Base-by-base conservation (phyloP, 2,329 filamentous ascomycete genomes). In the Talaromyces sp. region DNA sequence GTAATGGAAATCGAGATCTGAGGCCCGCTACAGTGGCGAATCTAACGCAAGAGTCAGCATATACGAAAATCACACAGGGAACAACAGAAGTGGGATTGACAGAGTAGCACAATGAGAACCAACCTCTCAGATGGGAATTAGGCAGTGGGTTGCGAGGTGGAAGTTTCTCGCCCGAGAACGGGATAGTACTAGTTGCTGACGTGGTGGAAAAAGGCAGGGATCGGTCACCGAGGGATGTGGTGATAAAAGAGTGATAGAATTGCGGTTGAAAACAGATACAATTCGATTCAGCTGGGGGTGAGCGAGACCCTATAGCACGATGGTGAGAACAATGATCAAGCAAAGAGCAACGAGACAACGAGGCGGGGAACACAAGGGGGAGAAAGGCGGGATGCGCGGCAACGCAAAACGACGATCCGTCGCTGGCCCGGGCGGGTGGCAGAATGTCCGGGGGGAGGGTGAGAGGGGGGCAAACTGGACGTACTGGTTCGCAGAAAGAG, bases 401-500 rank as follows among this genome's bases (percentile, higher is more conserved):
- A 52, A 52, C 24, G 26, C 49, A 52, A 50, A 52, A 31, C 24
- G 49, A 52, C 27, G 43, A 46, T 46, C 43, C 11, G 43, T 46
- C 43, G 49, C 49, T 27, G 26, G 17, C 5, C 24, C 27, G 27
- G 49, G 49, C 49, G 49, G 13, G 8, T 14, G 49, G 49, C 49
- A 52, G 49, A 52, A 52, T 27, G 24, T 52, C 49, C 24, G 51
- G 38, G 51, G 59, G 59, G 50, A 6, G n/a, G 35, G 55, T 51
- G 54, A 58, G 56, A 58, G 59, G 56, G 56, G 59, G 57, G 56
- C 38, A 55, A 52, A 29, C 13, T 27, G 49, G 7, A 27, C 49
- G 49, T 52, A 52, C 49, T 17, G 49, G 49, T 8, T 38, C 35
- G 14, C 35, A 38, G 17, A 7, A 38, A n/a, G 35, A 35, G 32